Base-by-base conservation (phyloP, 73 alveolate species). In the Paramecium primaurelia region DNA sequence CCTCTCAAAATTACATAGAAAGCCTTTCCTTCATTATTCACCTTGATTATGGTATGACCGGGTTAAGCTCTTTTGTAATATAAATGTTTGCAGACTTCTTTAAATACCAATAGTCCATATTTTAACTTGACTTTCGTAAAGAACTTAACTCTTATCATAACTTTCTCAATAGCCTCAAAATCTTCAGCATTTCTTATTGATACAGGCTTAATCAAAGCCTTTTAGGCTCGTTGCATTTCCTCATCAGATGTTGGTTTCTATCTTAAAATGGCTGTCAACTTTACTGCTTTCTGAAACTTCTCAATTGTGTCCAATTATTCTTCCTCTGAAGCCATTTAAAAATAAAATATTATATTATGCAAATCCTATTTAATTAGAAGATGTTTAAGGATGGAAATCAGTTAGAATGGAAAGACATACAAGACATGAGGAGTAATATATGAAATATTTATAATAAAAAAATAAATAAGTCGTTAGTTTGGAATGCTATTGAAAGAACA, bases 21-120 rank as follows among this genome's bases (percentile, higher is more conserved):
- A 32, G 88, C 49, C 18, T 34, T 34, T 75, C 88, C 88, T 37
- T 75, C 88, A 32, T 75, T 75, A 37, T 75, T 75, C 7, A 75
- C 49, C n/a, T 30, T 22, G 25, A 75, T 75, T 18, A 75, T 75
- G 7, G 5, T 75, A 5, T 34, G 38, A 75, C 49, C 59, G 10
- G 88, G 88, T 12, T 75, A 14, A 3, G 59, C 88, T 40, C 88
- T 75, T 75, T 40, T 75, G 40, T 75, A 75, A 36, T 75, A 75
- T 14, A 75, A 40, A 37, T 75, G 25, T 25, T 75, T 75, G 88
- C 88, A 75, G 40, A 75, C 88, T 75, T 75, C 88, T n/a, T 75
- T 75, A 37, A 75, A 75, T 14, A 75, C 88, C 30, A 75, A 7
- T 34, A 75, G 8, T 75, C 88, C 88, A 22, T 75, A 37, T 37